phyloP scores from a whole-genome alignment of 345 rosid species.

The Hypericum perforatum region DNA sequence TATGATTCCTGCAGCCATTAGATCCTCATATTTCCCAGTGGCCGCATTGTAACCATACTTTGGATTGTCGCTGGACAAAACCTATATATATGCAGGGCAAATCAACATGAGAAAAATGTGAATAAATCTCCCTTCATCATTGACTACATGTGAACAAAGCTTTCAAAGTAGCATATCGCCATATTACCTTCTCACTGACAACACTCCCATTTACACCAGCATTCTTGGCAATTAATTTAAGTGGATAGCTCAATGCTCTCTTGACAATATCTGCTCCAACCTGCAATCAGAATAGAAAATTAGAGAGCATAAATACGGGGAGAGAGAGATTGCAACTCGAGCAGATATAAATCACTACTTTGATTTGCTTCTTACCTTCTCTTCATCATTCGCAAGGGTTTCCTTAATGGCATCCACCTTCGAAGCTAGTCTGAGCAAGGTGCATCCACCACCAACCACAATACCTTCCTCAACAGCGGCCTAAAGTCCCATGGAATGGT shows the following conservation, averaged over 20 bases:
- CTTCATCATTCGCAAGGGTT: constrained; percentile 1
- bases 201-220: constrained; percentile 8
- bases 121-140: too few species aligned
- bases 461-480: constrained; percentile 54
- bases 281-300: not conserved
- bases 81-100: constrained; percentile 32
- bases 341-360: too few species aligned
- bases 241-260: constrained; percentile 8
- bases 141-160: too few species aligned
- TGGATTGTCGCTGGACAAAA: constrained; percentile 60
- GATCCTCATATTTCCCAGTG: constrained; percentile 1
- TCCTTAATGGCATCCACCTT: constrained; percentile 8
- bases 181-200: constrained; percentile 4
- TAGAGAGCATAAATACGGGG: not conserved
- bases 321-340: not conserved
- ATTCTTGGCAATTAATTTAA: constrained; percentile 7
- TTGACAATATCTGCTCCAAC: constrained; percentile 11
- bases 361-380: not conserved
- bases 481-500: constrained; percentile 4
- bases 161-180: not conserved
- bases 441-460: constrained; percentile 39
- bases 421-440: constrained; percentile 15
- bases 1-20: constrained; percentile 2
- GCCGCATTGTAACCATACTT: constrained; percentile 31
- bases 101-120: not conserved